Base-by-base conservation (phyloP, 1,284 basidiomycete species). In the Marasmius sp. region DNA sequence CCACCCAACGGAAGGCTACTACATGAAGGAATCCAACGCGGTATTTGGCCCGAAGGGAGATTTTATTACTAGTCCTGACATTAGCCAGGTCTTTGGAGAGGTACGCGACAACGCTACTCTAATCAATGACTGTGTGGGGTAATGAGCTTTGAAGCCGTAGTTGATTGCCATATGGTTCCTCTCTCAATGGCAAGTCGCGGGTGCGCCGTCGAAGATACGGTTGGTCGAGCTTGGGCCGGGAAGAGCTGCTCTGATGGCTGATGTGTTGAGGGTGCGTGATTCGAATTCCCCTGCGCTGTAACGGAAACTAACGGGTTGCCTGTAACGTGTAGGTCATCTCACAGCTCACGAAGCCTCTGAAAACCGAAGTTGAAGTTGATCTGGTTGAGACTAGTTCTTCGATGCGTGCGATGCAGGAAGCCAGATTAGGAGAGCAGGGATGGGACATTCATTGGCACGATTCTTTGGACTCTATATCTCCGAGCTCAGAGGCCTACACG, bases 41-140 rank as follows among this genome's bases (percentile, higher is more conserved):
- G 90, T 98, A 2, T 93, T 99, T 69, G 97, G 97, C 10, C 69
- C 85, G 0, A 81, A 83, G 39, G 97, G 97, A 3, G 97, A 99
- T 77, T 99, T 99, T 70, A 91, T 94, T 45, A 99, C 97, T 1
- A 95, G 92, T 65, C 97, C 97, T 1, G 97, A 99, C 73, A 98
- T 99, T 59, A 93, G 88, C 68, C 96, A 98, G 74, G 87, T 95
- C 0, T 99, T 99, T 74, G 97, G 97, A 65, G 97, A 99, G 87
- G 95, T 95, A 71, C 63, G 84, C 71, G 45, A 55, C 48, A 41
- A 53, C 37, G 57, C 37, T 49, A 18, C 22, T 57, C 47, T 39
- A 34, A 43, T 18, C 36, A 76, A 71, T 80, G 76, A 82, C 73
- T 71, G n/a, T 37, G 12, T 12, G 27, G 33, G 52, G 34, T 54